phyloP scores from a whole-genome alignment of 225 moss, liverwort and hornwort genomes.

The Pseudisothecium myosuroides region DNA sequence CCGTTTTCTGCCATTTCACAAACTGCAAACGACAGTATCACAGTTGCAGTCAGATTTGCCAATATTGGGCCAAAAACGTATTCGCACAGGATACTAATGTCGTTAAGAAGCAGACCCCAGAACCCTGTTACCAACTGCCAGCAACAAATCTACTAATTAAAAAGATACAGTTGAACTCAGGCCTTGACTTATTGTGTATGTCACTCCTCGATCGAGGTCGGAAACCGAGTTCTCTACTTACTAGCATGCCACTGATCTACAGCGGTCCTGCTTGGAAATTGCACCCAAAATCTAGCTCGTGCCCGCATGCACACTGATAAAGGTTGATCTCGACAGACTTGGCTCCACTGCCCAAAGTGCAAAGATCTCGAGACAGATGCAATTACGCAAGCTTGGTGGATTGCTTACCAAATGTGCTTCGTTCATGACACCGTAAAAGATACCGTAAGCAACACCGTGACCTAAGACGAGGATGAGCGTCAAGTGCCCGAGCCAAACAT shows the following conservation, averaged over 20 bases:
- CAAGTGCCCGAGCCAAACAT: conserved; percentile 44
- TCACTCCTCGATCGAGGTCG: too few species aligned
- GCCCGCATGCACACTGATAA: too few species aligned
- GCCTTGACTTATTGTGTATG: too few species aligned
- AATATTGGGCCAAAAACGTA: not conserved
- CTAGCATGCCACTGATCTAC: not conserved
- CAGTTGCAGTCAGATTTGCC: not conserved
- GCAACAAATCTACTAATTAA: too few species aligned
- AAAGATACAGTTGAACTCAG: too few species aligned
- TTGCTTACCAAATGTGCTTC: conserved; percentile 4
- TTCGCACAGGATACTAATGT: too few species aligned
- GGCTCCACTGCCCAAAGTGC: too few species aligned
- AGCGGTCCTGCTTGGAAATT: not conserved
- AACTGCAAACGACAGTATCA: not conserved
- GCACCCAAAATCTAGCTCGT: not conserved
- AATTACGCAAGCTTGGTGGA: not conserved
- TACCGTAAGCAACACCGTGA: not conserved
- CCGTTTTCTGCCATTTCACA: conserved; percentile 5
- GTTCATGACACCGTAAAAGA: not conserved
- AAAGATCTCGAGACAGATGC: not conserved
- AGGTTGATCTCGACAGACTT: not conserved
- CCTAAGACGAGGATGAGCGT: not conserved
- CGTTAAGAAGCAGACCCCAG: not conserved
- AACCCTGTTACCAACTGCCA: not conserved
- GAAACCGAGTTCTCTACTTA: not conserved